Conservation (phyloP, 768 basidiomycete species). For the Suillus tomentosus region DNA sequence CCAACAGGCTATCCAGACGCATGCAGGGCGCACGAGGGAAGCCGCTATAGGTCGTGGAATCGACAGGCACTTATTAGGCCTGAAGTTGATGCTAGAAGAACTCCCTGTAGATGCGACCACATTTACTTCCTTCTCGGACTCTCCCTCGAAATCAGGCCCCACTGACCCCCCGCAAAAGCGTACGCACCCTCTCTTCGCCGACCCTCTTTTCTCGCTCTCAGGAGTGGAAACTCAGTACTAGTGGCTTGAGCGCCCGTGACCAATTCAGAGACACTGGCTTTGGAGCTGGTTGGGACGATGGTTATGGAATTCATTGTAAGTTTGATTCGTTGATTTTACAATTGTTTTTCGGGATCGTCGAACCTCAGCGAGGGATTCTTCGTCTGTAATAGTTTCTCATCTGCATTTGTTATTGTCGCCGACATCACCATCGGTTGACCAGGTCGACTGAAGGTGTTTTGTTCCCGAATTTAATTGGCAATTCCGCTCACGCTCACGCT, state of each 20-base stretch:
- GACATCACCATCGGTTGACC: not conserved
- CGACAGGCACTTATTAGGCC: constrained; percentile 89
- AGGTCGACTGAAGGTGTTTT: constrained; percentile 17
- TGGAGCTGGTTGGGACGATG: constrained; percentile 78
- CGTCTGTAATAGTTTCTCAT: not conserved
- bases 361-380: not conserved
- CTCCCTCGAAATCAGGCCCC: not conserved
- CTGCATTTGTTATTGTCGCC: not conserved
- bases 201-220: constrained; percentile 75
- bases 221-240: constrained; percentile 88
- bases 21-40: constrained; percentile 70
- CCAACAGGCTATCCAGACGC: constrained; percentile 68
- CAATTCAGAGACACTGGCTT: constrained; percentile 92
- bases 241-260: constrained; percentile 82
- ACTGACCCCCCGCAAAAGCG: constrained; percentile 35
- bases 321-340: constrained; percentile 16
- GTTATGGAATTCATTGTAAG: constrained; percentile 94
- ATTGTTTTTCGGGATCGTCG: not conserved
- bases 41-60: constrained; percentile 82
- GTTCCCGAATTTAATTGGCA: constrained; percentile 12
- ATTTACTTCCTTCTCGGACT: not conserved
- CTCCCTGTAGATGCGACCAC: not conserved
- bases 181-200: constrained; percentile 61
- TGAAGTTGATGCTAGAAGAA: constrained; percentile 60
- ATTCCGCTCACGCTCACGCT: not conserved